phyloP scores from a whole-genome alignment of 2,329 filamentous ascomycete species.

The Trichoderma endophyticum region DNA sequence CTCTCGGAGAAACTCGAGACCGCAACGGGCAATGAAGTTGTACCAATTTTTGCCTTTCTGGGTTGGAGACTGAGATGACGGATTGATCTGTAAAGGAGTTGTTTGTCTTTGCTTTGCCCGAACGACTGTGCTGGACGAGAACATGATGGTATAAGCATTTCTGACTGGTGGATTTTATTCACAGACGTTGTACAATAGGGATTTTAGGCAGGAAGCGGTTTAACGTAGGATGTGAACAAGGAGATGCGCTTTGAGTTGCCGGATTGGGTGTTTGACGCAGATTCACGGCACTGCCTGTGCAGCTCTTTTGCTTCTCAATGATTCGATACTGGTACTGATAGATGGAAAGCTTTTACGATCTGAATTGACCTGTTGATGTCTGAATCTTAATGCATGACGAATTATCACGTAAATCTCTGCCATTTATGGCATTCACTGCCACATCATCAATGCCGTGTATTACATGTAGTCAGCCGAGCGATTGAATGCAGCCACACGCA shows the following conservation, averaged over 20 bases:
- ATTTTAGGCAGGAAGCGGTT: neutral
- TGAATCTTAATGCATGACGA: neutral
- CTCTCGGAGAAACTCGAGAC: neutral
- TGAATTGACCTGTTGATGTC: neutral
- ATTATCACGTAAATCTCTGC: neutral
- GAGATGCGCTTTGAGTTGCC: neutral
- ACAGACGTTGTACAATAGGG: neutral
- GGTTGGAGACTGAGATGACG: neutral
- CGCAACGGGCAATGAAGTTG: neutral
- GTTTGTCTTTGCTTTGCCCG: neutral
- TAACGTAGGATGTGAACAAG: neutral
- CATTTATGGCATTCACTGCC: neutral
- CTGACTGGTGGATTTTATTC: constrained; percentile 8
- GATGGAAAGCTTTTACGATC: neutral
- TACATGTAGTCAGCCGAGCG: neutral
- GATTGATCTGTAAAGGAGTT: neutral
- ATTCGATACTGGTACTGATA: neutral
- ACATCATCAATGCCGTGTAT: neutral
- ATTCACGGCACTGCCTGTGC: neutral
- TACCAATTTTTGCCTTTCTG: neutral
- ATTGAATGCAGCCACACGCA: neutral
- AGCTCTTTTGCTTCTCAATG: neutral
- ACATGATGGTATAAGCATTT: neutral
- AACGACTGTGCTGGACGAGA: neutral
- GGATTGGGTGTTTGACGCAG: neutral